These are phyloP conservation scores for Camelina neglecta DNA, from an alignment of 345 rosid genomes.

Conservation along the genomic window DNA sequence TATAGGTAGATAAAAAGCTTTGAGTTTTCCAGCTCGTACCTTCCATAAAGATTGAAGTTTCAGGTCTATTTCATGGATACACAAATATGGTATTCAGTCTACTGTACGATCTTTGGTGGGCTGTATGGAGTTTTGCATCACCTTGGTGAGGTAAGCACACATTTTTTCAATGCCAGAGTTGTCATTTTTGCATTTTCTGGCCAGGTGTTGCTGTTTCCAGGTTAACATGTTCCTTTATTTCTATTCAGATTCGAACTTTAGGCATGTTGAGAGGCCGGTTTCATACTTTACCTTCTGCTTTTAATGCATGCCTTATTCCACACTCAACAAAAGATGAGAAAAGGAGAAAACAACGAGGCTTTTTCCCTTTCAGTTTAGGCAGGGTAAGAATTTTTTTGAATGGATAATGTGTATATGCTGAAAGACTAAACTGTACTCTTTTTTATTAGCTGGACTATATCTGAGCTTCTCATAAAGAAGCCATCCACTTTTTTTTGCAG, in stretches of 20 bases:
- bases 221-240: constrained; percentile 36
- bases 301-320: constrained; percentile 70
- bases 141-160: constrained; percentile 87
- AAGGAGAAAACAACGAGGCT: constrained; percentile 50
- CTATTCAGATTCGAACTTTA: constrained; percentile 81
- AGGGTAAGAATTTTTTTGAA: constrained; percentile 56
- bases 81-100: constrained; percentile 98
- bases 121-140: constrained; percentile 94
- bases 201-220: constrained; percentile 18
- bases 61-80: constrained; percentile 99
- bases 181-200: constrained; percentile 13
- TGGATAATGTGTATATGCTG: not conserved
- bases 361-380: constrained; percentile 51
- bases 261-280: constrained; percentile 97
- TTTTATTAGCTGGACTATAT: not conserved
- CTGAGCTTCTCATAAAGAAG: constrained; percentile 7
- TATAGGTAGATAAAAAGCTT: constrained; percentile 5
- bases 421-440: not conserved
- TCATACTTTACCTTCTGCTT: constrained; percentile 87
- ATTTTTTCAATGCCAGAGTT: constrained; percentile 24
- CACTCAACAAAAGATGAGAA: constrained; percentile 53
- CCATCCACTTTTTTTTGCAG: constrained; percentile 40
- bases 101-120: constrained; percentile 87
- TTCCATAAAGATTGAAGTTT: constrained; percentile 23
- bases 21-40: not conserved